Evolutionary conservation across 371 early-diverging fungal genomes (phyloP).

Genomic region (Lichtheimia hyalospora): DNA sequence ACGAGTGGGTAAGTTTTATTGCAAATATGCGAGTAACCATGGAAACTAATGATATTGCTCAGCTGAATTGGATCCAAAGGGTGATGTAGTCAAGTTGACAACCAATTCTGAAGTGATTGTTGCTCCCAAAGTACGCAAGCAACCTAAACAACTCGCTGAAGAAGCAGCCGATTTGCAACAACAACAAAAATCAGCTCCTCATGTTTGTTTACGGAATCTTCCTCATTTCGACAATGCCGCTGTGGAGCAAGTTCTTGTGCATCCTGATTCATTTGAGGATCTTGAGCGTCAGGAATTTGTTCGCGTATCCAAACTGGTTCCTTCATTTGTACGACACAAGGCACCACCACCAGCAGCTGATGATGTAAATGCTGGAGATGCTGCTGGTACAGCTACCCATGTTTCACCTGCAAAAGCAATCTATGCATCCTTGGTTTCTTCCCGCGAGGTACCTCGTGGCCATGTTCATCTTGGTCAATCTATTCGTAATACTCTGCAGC

Average conservation of each 20-base stretch:
- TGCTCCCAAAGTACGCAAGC: slow-evolving; percentile 67
- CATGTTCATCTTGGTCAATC: slow-evolving; percentile 49
- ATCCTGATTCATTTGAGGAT: slow-evolving; percentile 24
- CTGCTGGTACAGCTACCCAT: slow-evolving; percentile 3
- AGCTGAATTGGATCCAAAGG: slow-evolving; percentile 64
- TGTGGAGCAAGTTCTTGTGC: slow-evolving; percentile 4
- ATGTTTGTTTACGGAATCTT: slow-evolving; percentile 24
- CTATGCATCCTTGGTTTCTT: slow-evolving; percentile 36
- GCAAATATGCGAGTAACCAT: background rate
- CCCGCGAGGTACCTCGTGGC: slow-evolving; percentile 36
- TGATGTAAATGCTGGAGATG: slow-evolving; percentile 4
- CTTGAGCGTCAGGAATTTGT: slow-evolving; percentile 17
- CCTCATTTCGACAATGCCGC: slow-evolving; percentile 2
- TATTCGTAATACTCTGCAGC: slow-evolving; percentile 42
- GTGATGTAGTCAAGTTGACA: slow-evolving; percentile 59
- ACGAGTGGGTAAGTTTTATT: slow-evolving; percentile 47
- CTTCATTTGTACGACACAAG: slow-evolving; percentile 20
- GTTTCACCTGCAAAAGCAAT: slow-evolving; percentile 23
- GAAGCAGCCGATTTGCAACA: slow-evolving; percentile 11
- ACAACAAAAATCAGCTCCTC: slow-evolving; percentile 22
- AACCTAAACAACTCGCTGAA: slow-evolving; percentile 18
- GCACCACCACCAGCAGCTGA: background rate
- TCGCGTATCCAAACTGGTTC: slow-evolving; percentile 22
- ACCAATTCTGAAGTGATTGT: slow-evolving; percentile 78
- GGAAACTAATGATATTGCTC: background rate